phyloP scores from a whole-genome alignment of 192 early-diverging fungal species.

The Fimicolochytrium jonesii region DNA sequence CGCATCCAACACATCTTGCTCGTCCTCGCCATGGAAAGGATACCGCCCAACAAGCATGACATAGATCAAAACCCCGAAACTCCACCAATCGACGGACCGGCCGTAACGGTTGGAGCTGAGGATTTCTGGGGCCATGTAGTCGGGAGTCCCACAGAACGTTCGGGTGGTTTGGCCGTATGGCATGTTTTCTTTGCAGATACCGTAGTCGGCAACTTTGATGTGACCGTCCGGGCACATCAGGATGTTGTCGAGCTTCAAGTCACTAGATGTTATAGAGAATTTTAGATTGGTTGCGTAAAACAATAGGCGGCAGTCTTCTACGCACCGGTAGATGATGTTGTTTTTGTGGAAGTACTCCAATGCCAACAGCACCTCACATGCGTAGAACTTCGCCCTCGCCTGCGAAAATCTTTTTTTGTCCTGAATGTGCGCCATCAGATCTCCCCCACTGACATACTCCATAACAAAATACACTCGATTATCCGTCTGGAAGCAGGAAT shows the following conservation, averaged over 20 bases:
- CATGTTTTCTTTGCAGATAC: conserved; percentile 87
- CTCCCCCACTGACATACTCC: conserved; percentile 96
- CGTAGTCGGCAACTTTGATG: conserved; percentile 97
- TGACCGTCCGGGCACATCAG: conserved; percentile 85
- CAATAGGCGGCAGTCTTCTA: too few species aligned
- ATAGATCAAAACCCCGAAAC: conserved; percentile 85
- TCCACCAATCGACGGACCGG: conserved; percentile 98
- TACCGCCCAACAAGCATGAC: conserved; percentile 89
- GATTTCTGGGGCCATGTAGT: conserved; percentile 99
- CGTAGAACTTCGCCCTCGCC: conserved; percentile 92
- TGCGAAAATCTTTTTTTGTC: conserved; percentile 80
- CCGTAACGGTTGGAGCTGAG: conserved; percentile 86
- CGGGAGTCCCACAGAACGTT: conserved; percentile 76
- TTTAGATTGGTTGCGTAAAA: not conserved
- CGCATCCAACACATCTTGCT: conserved; percentile 93
- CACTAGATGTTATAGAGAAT: conserved; percentile 38
- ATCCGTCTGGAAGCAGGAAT: conserved; percentile 93
- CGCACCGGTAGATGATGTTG: conserved; percentile 82
- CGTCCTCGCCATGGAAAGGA: conserved; percentile 92
- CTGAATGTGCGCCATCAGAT: conserved; percentile 98
- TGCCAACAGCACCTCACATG: conserved; percentile 89
- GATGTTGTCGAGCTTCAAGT: conserved; percentile 96
- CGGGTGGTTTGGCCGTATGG: conserved; percentile 47
- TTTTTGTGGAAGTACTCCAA: conserved; percentile 94
- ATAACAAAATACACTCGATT: conserved; percentile 95